Evolutionary conservation across 2,329 filamentous ascomycete genomes (phyloP).

Genomic region (Aphanoascus verrucosus): DNA sequence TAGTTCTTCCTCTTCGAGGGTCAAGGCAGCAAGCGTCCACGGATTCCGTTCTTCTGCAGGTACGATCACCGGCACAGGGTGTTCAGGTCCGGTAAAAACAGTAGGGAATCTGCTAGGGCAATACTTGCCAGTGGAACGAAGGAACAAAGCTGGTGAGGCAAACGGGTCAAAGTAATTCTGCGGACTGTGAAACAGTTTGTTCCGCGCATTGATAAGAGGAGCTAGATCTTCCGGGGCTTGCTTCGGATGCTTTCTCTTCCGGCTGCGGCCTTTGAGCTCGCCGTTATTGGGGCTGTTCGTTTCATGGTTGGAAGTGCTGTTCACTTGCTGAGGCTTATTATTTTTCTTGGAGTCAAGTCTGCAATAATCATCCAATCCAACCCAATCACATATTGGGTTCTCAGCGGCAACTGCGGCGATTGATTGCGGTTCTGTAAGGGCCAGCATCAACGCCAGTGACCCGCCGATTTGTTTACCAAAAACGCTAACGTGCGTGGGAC

Average conservation of each 20-base stretch:
- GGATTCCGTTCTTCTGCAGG: constrained; percentile 9
- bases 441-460: constrained; percentile 35
- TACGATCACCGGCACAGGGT: constrained; percentile 26
- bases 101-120: constrained; percentile 27
- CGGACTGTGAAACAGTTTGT: constrained; percentile 28
- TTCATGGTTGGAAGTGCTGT: neutral
- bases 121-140: constrained; percentile 33
- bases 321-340: neutral
- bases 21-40: constrained; percentile 3
- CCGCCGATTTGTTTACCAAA: constrained; percentile 32
- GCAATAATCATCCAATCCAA: constrained; percentile 34
- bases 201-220: constrained; percentile 28
- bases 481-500: constrained; percentile 23
- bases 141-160: constrained; percentile 34
- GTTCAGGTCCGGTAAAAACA: constrained; percentile 27
- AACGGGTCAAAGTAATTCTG: constrained; percentile 36
- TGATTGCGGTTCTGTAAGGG: constrained; percentile 31
- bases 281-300: neutral
- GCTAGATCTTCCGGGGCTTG: constrained; percentile 25
- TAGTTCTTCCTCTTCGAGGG: constrained; percentile 7
- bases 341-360: constrained; percentile 11
- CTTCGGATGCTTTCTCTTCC: constrained; percentile 16
- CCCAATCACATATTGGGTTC: constrained; percentile 33
- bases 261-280: constrained; percentile 9
- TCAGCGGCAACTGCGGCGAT: constrained; percentile 27